Evolutionary conservation across 495 filamentous ascomycete species (phyloP).

Genomic region (Aspergillus biplanus): DNA sequence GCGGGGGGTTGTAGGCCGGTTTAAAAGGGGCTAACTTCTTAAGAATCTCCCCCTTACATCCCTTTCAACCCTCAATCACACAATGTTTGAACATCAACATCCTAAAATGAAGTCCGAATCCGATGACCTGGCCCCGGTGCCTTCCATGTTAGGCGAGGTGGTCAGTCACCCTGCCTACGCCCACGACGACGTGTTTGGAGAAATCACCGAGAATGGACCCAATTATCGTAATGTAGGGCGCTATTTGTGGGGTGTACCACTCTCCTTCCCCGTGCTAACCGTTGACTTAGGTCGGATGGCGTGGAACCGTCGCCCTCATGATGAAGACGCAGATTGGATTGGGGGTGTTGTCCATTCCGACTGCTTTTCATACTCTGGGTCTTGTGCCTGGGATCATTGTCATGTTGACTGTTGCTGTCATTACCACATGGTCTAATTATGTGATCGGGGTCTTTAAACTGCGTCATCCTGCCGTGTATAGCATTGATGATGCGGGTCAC

Average conservation of each 20-base stretch:
- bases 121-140: slow-evolving; percentile 4
- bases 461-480: slow-evolving; percentile 64
- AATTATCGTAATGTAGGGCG: slow-evolving; percentile 26
- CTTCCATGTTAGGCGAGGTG: slow-evolving; percentile 2
- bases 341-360: slow-evolving; percentile 64
- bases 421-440: slow-evolving; percentile 75
- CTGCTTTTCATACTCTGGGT: slow-evolving; percentile 62
- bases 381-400: slow-evolving; percentile 58
- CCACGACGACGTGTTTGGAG: slow-evolving; percentile 24
- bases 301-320: slow-evolving; percentile 42
- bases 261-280: slow-evolving; percentile 1
- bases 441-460: slow-evolving; percentile 74
- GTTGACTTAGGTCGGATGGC: slow-evolving; percentile 35
- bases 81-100: not conserved
- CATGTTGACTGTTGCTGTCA: slow-evolving; percentile 56
- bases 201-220: slow-evolving; percentile 21
- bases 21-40: slow-evolving; percentile 9
- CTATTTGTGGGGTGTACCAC: not conserved
- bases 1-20: not conserved
- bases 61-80: not conserved
- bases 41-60: not conserved
- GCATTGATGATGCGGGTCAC: slow-evolving; percentile 69
- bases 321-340: slow-evolving; percentile 59
- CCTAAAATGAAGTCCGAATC: slow-evolving; percentile 10
- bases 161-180: not conserved